Conservation (phyloP, 345 rosid species). For the Durio zibethinus region DNA sequence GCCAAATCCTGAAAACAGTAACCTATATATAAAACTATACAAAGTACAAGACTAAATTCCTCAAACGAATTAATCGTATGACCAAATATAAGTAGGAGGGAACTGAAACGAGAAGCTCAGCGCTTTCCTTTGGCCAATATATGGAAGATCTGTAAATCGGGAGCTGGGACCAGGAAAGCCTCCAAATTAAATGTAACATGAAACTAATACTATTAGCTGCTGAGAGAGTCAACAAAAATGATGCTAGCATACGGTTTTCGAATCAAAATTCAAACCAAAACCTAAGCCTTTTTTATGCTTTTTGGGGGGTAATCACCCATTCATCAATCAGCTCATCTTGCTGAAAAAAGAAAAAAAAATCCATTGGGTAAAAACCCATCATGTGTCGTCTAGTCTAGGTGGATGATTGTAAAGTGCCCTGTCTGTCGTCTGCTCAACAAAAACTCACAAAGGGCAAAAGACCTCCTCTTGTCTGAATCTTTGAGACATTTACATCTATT, state of each 20-base stretch:
- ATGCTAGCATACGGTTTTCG: neutral
- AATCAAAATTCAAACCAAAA: neutral
- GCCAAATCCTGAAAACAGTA: neutral
- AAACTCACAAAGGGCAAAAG: neutral
- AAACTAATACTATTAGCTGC: neutral
- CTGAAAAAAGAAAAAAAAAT: neutral
- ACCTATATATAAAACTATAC: neutral
- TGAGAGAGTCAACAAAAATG: neutral
- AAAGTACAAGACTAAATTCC: neutral
- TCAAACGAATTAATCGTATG: neutral
- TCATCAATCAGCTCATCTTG: neutral
- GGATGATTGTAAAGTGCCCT: neutral
- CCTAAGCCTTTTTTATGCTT: neutral
- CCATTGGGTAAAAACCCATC: neutral
- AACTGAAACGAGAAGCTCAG: neutral
- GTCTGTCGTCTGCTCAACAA: constrained; percentile 1
- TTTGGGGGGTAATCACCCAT: neutral
- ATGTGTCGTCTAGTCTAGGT: neutral
- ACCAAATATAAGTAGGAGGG: neutral
- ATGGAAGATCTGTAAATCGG: neutral
- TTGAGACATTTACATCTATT: neutral
- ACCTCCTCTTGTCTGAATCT: neutral
- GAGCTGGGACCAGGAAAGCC: neutral
- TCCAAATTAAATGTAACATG: neutral
- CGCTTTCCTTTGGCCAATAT: neutral